phyloP scores from a whole-genome alignment of 495 filamentous ascomycete species.

The Hypoxylon crocopeplum region DNA sequence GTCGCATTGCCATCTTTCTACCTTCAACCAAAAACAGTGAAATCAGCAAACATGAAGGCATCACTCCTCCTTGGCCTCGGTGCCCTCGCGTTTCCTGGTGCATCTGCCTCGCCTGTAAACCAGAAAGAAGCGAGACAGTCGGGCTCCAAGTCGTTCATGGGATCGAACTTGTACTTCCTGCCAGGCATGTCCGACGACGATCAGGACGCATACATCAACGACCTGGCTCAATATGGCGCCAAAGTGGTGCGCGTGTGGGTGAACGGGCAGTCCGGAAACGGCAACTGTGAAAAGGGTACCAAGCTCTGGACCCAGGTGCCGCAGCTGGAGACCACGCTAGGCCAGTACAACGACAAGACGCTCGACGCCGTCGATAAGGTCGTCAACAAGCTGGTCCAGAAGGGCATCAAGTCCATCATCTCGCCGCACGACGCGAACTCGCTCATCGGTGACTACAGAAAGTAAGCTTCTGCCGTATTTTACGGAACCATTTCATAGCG shows the following conservation, averaged over 20 bases:
- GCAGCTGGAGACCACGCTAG: constrained; percentile 40
- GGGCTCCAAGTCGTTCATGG: constrained; percentile 24
- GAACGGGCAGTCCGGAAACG: constrained; percentile 18
- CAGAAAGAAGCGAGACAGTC: constrained; percentile 7
- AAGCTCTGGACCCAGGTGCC: constrained; percentile 28
- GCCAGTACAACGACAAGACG: constrained; percentile 39
- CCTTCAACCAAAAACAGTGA: neutral
- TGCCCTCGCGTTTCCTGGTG: constrained; percentile 14
- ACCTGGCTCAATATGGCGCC: constrained; percentile 37
- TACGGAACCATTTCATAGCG: too few relatives aligned
- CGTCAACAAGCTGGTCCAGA: constrained; percentile 35
- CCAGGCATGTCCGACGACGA: constrained; percentile 42
- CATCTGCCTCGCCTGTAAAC: constrained; percentile 3
- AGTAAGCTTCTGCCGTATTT: constrained; percentile 11
- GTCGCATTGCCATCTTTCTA: neutral
- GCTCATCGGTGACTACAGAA: constrained; percentile 33
- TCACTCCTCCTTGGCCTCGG: constrained; percentile 15
- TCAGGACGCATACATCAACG: constrained; percentile 45
- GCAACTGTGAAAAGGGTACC: constrained; percentile 38
- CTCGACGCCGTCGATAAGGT: constrained; percentile 46
- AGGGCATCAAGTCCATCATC: constrained; percentile 51
- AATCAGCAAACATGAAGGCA: constrained; percentile 11
- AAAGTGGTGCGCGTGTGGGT: constrained; percentile 50
- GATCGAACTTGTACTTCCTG: constrained; percentile 46
- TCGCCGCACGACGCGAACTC: constrained; percentile 50